A percentile compares a stretch with the other conserved stretches of the same genome.
Evolutionary conservation across 2,329 filamentous ascomycete genomes (phyloP).

Genomic region (Colletotrichum karsti): DNA sequence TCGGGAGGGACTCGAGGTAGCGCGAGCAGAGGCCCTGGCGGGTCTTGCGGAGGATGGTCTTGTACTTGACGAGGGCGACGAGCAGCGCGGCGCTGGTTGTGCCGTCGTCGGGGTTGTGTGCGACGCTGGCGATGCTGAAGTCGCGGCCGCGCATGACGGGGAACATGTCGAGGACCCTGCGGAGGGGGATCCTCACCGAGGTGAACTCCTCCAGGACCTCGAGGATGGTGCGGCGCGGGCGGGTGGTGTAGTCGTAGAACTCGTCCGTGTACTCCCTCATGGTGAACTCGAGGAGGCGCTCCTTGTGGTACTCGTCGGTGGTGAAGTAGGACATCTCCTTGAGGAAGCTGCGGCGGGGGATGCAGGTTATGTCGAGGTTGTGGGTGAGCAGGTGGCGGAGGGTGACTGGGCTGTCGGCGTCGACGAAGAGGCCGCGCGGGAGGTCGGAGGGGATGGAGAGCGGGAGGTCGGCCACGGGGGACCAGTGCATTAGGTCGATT

Average conservation of each 20-base stretch:
- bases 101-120: conserved; percentile 52
- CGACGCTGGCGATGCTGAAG: conserved; percentile 90
- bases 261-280: conserved; percentile 85
- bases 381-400: conserved; percentile 81
- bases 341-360: conserved; percentile 90
- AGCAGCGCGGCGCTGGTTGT: too few species aligned
- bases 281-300: conserved; percentile 85
- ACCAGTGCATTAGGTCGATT: conserved; percentile 83
- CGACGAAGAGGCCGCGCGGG: conserved; percentile 44
- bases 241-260: conserved; percentile 93
- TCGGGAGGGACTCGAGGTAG: conserved; percentile 75
- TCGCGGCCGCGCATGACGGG: conserved; percentile 87
- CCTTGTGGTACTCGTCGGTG: conserved; percentile 74
- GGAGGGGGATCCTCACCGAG: conserved; percentile 81
- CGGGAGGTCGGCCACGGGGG: conserved; percentile 72
- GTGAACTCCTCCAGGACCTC: conserved; percentile 93
- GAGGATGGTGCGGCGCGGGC: conserved; percentile 87
- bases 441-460: conserved; percentile 47
- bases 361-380: conserved; percentile 88
- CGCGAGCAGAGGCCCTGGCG: conserved; percentile 90
- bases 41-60: conserved; percentile 84
- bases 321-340: conserved; percentile 80
- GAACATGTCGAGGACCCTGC: conserved; percentile 76
- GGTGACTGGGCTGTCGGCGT: conserved; percentile 56
- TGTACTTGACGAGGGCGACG: conserved; percentile 90